Conservation (phyloP, 75 land plant genomes). For the Picea glauca region DNA sequence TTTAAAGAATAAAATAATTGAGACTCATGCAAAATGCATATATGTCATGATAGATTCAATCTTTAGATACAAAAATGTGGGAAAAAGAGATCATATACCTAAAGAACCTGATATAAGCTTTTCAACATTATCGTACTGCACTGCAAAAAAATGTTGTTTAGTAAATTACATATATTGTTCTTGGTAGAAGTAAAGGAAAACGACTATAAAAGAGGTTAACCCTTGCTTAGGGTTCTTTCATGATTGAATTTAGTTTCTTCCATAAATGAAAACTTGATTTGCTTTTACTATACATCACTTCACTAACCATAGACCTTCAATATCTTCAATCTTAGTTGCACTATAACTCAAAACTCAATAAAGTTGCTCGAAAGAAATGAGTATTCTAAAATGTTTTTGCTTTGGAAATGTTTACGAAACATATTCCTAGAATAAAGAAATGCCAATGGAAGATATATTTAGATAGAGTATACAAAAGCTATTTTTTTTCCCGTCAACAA, state of each 20-base stretch:
- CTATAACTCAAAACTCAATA: not conserved
- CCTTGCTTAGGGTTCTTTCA: not conserved
- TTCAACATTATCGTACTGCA: conserved; percentile 35
- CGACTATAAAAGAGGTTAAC: not conserved
- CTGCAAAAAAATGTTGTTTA: conserved; percentile 1
- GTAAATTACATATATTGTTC: not conserved
- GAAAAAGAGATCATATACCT: conserved; percentile 16
- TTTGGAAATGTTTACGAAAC: not conserved
- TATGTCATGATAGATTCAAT: not conserved
- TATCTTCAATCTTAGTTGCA: not conserved
- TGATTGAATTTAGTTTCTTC: not conserved
- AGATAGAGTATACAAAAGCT: not conserved
- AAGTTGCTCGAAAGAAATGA: not conserved
- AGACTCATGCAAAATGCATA: too few relatives aligned
- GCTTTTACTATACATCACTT: not conserved
- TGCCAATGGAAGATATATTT: not conserved
- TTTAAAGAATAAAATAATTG: too few relatives aligned
- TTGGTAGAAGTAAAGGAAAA: not conserved
- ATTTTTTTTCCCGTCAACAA: not conserved
- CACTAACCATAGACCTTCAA: not conserved
- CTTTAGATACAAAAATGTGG: not conserved
- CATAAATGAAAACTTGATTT: not conserved
- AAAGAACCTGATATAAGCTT: conserved; percentile 23
- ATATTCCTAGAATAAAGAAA: not conserved
- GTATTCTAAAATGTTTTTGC: not conserved